phyloP scores from a whole-genome alignment of 208 protist genomes.

The Crithidia brevicula region DNA sequence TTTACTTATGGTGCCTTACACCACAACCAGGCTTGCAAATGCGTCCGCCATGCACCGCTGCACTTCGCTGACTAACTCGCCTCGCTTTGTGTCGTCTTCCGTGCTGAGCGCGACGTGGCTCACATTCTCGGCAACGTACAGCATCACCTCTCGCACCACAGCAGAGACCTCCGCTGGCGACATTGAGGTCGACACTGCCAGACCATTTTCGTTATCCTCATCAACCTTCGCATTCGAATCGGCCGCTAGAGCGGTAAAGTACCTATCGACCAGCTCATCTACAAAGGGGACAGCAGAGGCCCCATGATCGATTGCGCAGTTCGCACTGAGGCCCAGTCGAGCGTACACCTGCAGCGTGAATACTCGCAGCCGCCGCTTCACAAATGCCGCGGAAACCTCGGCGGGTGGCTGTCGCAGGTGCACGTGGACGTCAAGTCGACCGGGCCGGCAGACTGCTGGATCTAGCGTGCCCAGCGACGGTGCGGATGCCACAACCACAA shows the following conservation, averaged over 20 bases:
- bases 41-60: constrained; percentile 4
- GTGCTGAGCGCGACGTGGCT: neutral
- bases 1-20: neutral
- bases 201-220: neutral
- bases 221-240: neutral
- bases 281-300: neutral
- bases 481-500: constrained; percentile 87
- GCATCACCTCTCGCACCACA: constrained; percentile 12
- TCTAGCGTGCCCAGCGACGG: constrained; percentile 69
- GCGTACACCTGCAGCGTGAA: constrained; percentile 10
- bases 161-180: constrained; percentile 12
- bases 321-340: neutral
- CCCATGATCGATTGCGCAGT: neutral
- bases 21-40: neutral
- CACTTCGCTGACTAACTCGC: neutral
- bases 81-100: neutral
- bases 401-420: constrained; percentile 35
- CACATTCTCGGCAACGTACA: constrained; percentile 11
- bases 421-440: constrained; percentile 88
- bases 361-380: constrained; percentile 27
- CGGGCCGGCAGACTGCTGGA: constrained; percentile 82
- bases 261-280: neutral
- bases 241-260: neutral
- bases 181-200: neutral
- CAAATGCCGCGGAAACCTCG: constrained; percentile 5